These are phyloP conservation scores for Colletotrichum siamense DNA, from an alignment of 2,329 filamentous ascomycete genomes.

Conservation along the genomic window DNA sequence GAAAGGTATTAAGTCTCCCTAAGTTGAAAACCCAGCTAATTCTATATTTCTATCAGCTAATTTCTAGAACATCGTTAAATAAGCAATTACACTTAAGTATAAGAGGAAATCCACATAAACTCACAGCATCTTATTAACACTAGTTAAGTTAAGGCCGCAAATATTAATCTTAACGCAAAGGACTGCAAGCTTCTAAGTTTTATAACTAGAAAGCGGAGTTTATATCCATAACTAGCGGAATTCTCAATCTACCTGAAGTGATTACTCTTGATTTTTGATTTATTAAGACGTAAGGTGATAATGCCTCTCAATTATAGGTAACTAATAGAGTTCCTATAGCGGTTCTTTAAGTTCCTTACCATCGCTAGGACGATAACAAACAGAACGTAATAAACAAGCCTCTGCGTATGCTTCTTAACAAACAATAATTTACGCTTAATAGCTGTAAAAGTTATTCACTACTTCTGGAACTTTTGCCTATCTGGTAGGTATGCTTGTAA, in stretches of 20 bases:
- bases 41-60: background rate
- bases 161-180: accelerated
- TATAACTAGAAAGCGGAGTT: background rate
- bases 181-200: background rate
- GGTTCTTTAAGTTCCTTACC: background rate
- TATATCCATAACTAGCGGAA: background rate
- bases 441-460: too few species aligned
- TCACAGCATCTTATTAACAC: background rate
- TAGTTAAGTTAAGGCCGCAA: background rate
- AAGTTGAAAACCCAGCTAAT: too few species aligned
- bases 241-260: background rate
- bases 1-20: too few species aligned
- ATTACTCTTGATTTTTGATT: too few species aligned
- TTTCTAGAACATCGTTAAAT: background rate
- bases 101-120: background rate
- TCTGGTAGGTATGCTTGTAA: background rate
- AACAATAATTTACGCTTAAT: background rate
- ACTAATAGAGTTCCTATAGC: background rate
- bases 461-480: background rate
- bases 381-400: background rate
- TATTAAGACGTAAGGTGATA: too few species aligned
- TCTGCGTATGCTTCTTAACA: background rate
- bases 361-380: background rate
- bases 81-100: background rate
- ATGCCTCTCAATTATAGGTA: background rate